Evolutionary conservation across 345 rosid species (phyloP), one percentile per base, ranked within the genome.

Genomic region (Populus deltoides): DNA sequence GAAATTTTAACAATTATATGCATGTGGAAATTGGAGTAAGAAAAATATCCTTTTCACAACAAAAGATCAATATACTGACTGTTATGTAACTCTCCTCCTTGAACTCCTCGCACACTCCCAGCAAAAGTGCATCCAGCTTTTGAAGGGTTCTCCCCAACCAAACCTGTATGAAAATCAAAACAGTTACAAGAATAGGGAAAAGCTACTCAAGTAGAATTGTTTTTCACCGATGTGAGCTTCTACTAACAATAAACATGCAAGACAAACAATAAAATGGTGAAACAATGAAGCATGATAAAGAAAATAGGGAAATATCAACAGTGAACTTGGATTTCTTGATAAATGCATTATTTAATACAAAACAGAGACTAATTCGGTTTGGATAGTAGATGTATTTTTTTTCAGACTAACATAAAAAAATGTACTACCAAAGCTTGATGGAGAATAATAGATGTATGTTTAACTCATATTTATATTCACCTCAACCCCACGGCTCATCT

Each of bases 101-200:
- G 85, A 94, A 97, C 84, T 91, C 95, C 83, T 92, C 95, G 87
- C 99, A 97, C 35, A 97, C 95, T 67, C 94, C 98, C 86, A 97
- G 77, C 81, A 97, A 84, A 72, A 97, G 95, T 17, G 99, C 89
- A 83, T 97, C 99, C 84, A 97, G 85, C 90, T 88, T 94, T 75
- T 91, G 97, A 83, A 97, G 99, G 80, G 99, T 92, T 85, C 89
- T 91, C 82, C 94, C 98, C 86, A 97, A 80, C 99, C 99, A 97
- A 87, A 89, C 95, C 99, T 97, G 87, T 57, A 83, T 41, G 36
- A 71, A 68, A 79, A 74, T 77, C 47, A 81, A 75, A 85, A 31
- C 77, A 55, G 39, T 39, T 66, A n/a, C 59, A 74, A 70, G 72
- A 71, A 47, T 72, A 59, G 69, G 79, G 67, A 77, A 76, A 71